Evolutionary conservation across 2,329 filamentous ascomycete species (phyloP), one percentile per base, ranked within the genome.

Genomic region (Arthrobotrys iridis): DNA sequence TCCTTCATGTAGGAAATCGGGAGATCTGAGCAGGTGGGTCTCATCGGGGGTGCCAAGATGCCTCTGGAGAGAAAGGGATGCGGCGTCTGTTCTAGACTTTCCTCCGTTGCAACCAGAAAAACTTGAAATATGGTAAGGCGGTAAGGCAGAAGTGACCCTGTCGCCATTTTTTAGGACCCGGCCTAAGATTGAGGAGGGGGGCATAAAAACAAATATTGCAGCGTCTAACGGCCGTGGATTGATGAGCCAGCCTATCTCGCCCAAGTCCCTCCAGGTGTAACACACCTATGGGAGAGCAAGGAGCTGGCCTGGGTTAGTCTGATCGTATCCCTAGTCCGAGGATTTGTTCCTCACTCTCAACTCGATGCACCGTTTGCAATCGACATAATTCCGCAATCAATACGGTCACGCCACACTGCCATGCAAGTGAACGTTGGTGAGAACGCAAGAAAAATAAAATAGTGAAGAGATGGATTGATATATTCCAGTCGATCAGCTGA

Each of bases 311-410:
- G 50, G 10, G 50, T 55, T 37, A 55, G 30, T 37, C 28, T 55
- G 30, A 8, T 35, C 50, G 30, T 35, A 55, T 37, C 26, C 15
- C 1, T 22, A 37, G 43, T 18, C 24, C 13, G 10, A 55, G 50
- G 50, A 37, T 55, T 37, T 37, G 46, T 33, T 11, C 18, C 3
- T 24, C 37, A 5, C 8, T 24, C 20, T n/a, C 4, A 20, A 15
- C 8, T 52, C 30, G 30, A 55, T 37, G 50, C 50, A 55, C 15
- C 1, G 50, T 55, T 55, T 55, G 50, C 50, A 55, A 55, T 55
- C 10, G 28, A 55, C 50, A 55, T 37, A 10, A 20, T 15, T 24
- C 50, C 18, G 3, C 35, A 20, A 55, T 33, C 50, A n/a, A 8
- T 15, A 1, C 8, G 50, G 37, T 55, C 50, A 55, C 50, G 50